Base-by-base conservation (phyloP, 805 yeast genomes). In the Candida peoriensis region DNA sequence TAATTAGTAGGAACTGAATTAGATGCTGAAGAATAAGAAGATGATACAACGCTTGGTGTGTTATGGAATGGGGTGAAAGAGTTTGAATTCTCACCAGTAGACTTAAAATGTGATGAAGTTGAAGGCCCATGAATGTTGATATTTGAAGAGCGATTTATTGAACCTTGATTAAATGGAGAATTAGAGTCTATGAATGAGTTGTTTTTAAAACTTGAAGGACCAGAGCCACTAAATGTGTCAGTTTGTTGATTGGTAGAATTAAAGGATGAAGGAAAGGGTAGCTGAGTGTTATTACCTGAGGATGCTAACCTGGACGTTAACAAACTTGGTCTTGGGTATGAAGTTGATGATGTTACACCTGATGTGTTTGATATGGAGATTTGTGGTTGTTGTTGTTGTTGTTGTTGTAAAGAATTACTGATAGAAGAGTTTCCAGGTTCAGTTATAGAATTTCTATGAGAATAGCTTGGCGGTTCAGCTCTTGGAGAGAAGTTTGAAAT, bases 31-130 rank as follows among this genome's bases (percentile, higher is more conserved):
- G 68, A 57, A 39, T 67, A 67, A 3, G 71, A 70, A 10, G 70
- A 60, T 30, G 74, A 64, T 4, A 72, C 64, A n/a, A 57, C 70
- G 31, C 62, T 63, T 5, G 76, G 76, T 4, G 74, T 64, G 46
- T 70, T 66, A 46, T 69, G 74, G 35, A 45, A 57, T 32, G 71
- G 60, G 28, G 58, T 51, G 41, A 44, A 59, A 13, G 60, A 50
- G 30, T 49, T 49, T 8, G 44, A 43, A 4, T 42, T 33, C 11
- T 46, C 48, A 12, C 50, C 43, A 15, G 47, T 41, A 13, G 45
- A 51, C 37, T 55, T 55, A 30, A 52, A 58, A 6, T 48, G 44
- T 6, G 62, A 57, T 3, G 61, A 55, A 4, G 51, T 29, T 12
- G 50, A 53, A 19, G 41, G 53, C n/a, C n/a, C n/a, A 24, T 47